A percentile compares a stretch with the other conserved stretches of the same genome.
Conservation (phyloP, 163 green algal species). For the Chlamydomonas reinhardtii region DNA sequence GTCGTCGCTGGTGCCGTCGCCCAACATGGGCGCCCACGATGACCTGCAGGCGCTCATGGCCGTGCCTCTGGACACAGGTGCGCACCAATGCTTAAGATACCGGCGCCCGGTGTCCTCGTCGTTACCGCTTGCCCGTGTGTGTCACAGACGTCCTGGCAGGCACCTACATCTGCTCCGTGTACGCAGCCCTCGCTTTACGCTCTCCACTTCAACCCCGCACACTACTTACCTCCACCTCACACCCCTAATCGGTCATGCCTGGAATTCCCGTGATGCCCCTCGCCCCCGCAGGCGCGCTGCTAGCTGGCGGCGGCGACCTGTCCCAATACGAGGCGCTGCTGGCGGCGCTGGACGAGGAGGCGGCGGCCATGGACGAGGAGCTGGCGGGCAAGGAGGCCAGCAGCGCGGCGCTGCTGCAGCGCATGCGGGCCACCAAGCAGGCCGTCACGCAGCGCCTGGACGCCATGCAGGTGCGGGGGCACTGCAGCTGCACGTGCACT, state of each 20-base stretch:
- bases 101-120: too few species aligned
- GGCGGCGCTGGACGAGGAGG: conserved; percentile 50
- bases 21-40: background rate
- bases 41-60: conserved; percentile 22
- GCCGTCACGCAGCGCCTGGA: conserved; percentile 30
- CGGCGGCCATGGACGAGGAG: conserved; percentile 41
- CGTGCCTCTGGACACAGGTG: conserved; percentile 25
- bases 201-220: too few species aligned
- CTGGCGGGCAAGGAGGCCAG: conserved; percentile 44
- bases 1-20: background rate
- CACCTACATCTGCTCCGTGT: too few species aligned
- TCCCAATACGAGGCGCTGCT: conserved; percentile 48
- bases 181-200: too few species aligned
- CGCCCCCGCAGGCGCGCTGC: conserved; percentile 4
- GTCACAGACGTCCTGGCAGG: too few species aligned
- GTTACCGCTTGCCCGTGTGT: too few species aligned
- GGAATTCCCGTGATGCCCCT: too few species aligned
- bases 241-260: too few species aligned
- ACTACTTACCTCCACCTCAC: too few species aligned
- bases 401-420: conserved; percentile 19
- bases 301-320: background rate
- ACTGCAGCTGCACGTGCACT: too few species aligned
- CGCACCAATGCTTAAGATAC: background rate
- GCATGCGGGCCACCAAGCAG: conserved; percentile 44
- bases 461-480: conserved; percentile 4